A percentile compares a stretch with the other conserved stretches of the same genome.
Evolutionary conservation across 108 stramenopile species (phyloP).

Genomic region (Cyclotella sp.): DNA sequence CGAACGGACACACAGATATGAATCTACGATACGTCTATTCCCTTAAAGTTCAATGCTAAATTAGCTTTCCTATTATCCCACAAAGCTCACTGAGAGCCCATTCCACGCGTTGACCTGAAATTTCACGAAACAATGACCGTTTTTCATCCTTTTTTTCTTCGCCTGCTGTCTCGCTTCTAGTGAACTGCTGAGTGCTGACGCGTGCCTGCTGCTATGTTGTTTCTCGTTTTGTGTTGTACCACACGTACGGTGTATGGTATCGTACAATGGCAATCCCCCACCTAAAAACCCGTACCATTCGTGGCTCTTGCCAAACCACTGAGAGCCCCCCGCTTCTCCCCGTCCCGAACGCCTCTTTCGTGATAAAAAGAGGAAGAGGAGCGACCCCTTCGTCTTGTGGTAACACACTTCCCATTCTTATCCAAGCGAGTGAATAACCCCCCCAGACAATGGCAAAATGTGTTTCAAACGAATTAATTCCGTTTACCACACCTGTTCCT

Average conservation of each 20-base stretch:
- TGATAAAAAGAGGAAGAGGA: constrained; percentile 3
- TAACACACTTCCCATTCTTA: background rate
- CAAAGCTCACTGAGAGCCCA: background rate
- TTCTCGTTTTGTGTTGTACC: background rate
- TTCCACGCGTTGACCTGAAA: constrained; percentile 12
- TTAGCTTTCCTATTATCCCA: background rate
- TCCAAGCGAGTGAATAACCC: background rate
- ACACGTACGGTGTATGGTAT: background rate
- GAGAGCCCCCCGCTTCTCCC: background rate
- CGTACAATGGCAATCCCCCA: background rate
- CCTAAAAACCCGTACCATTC: background rate
- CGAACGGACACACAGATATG: too few species aligned
- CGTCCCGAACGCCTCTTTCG: background rate
- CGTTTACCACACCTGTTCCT: constrained; percentile 33
- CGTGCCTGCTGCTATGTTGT: background rate
- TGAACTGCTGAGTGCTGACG: background rate
- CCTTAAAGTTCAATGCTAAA: background rate
- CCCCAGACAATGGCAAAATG: constrained; percentile 39
- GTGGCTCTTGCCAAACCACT: background rate
- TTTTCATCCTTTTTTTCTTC: background rate
- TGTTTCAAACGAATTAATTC: constrained; percentile 37
- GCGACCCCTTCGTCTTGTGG: constrained; percentile 1
- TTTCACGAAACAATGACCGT: constrained; percentile 3
- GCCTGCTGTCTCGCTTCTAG: background rate
- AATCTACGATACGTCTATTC: background rate